A percentile compares a stretch with the other conserved stretches of the same genome.
phyloP scores from a whole-genome alignment of 768 basidiomycete genomes.

The Hydnomerulius pinastri region DNA sequence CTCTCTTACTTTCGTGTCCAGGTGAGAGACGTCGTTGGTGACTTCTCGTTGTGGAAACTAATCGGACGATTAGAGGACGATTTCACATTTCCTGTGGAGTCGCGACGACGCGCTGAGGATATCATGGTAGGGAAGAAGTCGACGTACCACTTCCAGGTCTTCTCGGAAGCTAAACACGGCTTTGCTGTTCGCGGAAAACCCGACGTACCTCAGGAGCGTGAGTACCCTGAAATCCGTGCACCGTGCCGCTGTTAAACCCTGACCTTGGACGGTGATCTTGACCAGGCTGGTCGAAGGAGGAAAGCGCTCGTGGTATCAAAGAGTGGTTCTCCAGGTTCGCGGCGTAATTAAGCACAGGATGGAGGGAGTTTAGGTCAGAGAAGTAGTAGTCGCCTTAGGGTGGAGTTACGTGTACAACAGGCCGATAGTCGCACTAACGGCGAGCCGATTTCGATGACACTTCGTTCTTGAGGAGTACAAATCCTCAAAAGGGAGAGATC shows the following conservation, averaged over 20 bases:
- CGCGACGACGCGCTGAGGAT: slow-evolving; percentile 56
- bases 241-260: no score
- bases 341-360: neutral
- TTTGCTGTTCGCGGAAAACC: slow-evolving; percentile 21
- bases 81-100: slow-evolving; percentile 46
- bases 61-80: slow-evolving; percentile 45
- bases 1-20: slow-evolving; percentile 24
- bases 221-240: no score
- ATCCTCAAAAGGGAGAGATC: no score
- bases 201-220: slow-evolving; percentile 19
- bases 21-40: slow-evolving; percentile 12
- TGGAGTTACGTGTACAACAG: no score
- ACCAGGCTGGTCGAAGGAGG: slow-evolving; percentile 60
- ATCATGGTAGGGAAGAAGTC: slow-evolving; percentile 49
- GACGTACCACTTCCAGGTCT: slow-evolving; percentile 56
- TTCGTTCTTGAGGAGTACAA: no score
- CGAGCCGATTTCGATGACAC: no score
- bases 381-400: no score
- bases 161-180: slow-evolving; percentile 41
- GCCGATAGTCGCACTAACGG: no score
- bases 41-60: neutral
- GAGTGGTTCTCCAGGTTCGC: slow-evolving; percentile 50
- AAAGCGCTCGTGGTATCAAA: slow-evolving; percentile 49
- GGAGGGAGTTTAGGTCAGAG: no score
- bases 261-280: neutral